These are phyloP conservation scores for Paxillus involutus DNA, from an alignment of 768 basidiomycete species.

Conservation along the genomic window DNA sequence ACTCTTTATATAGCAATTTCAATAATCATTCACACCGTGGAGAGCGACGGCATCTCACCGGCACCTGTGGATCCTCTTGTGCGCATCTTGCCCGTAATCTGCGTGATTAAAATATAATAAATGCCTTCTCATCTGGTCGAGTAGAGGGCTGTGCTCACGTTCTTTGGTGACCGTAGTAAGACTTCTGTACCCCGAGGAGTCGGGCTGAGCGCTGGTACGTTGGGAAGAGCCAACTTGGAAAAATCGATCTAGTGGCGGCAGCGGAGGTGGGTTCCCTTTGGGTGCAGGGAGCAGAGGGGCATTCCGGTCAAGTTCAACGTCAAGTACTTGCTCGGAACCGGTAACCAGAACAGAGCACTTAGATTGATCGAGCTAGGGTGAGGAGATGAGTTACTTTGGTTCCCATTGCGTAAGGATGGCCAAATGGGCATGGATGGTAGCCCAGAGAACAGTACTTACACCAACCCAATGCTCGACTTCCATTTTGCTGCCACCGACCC, in stretches of 20 bases:
- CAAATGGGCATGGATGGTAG: neutral
- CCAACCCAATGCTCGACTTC: conserved; percentile 55
- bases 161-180: conserved; percentile 10
- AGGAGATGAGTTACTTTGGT: conserved; percentile 1
- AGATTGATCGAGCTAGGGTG: conserved; percentile 42
- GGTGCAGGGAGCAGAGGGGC: conserved; percentile 37
- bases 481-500: conserved; percentile 42
- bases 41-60: too few species aligned
- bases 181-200: neutral
- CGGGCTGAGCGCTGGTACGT: neutral
- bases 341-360: conserved; percentile 34
- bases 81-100: conserved; percentile 30
- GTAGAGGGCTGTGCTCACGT: conserved; percentile 12
- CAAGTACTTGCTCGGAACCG: conserved; percentile 52
- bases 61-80: too few species aligned
- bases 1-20: too few species aligned
- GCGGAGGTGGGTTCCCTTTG: conserved; percentile 15
- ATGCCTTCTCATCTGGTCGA: neutral
- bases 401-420: neutral
- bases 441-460: conserved; percentile 27
- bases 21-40: too few species aligned
- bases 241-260: conserved; percentile 30
- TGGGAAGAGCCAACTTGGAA: neutral
- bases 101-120: neutral
- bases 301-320: conserved; percentile 48